These are phyloP conservation scores for Omphalotus guepiniiformis DNA, from an alignment of 768 basidiomycete genomes.

Conservation along the genomic window DNA sequence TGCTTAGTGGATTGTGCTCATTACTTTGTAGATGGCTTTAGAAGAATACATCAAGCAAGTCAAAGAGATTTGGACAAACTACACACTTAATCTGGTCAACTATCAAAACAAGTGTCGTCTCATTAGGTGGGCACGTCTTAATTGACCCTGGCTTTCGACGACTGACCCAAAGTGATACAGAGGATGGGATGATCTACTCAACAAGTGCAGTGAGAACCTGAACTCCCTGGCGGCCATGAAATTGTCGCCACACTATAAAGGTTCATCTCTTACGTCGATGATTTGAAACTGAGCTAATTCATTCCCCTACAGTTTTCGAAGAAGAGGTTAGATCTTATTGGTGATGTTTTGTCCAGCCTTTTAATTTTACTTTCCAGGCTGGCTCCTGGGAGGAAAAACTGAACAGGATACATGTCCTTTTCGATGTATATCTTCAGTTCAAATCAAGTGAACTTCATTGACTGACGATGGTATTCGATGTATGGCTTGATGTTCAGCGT, in stretches of 20 bases:
- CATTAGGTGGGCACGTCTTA: conserved; percentile 62
- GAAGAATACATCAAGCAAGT: conserved; percentile 97
- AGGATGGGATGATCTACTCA: conserved; percentile 97
- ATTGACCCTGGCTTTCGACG: conserved; percentile 10
- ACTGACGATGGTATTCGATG: conserved; percentile 39
- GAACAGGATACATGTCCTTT: conserved; percentile 93
- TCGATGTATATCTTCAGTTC: conserved; percentile 47
- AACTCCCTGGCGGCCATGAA: conserved; percentile 98
- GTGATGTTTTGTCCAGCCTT: neutral
- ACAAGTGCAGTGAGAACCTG: conserved; percentile 94
- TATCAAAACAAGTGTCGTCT: conserved; percentile 99
- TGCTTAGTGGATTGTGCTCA: conserved; percentile 1
- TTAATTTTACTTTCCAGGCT: conserved; percentile 41
- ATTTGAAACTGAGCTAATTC: conserved; percentile 10
- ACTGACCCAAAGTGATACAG: conserved; percentile 32
- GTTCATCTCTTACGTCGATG: conserved; percentile 30
- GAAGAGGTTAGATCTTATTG: conserved; percentile 58
- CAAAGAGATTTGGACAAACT: conserved; percentile 95
- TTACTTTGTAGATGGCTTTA: conserved; percentile 72
- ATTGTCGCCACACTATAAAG: conserved; percentile 97
- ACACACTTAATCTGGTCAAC: conserved; percentile 93
- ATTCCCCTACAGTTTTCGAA: conserved; percentile 68
- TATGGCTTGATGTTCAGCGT: conserved; percentile 99
- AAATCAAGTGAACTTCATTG: neutral
- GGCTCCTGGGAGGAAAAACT: conserved; percentile 96